Conservation (phyloP, 805 yeast genomes). For the Metschnikowia peoriensis region DNA sequence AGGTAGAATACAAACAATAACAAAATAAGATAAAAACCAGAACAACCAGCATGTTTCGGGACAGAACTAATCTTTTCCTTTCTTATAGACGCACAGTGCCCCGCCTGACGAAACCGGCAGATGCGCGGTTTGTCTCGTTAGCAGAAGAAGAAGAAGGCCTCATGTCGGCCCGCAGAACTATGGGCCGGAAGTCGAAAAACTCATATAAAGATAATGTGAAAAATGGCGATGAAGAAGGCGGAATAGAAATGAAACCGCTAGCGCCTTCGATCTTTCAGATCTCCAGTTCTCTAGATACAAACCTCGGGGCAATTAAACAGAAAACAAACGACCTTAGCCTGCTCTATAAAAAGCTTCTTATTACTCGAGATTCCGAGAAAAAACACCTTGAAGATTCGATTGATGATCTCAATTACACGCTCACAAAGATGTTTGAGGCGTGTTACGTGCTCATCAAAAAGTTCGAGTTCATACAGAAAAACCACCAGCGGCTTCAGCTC, state of each 20-base stretch:
- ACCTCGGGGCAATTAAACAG: slow-evolving; percentile 49
- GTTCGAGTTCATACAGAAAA: slow-evolving; percentile 44
- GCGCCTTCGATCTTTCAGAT: slow-evolving; percentile 81
- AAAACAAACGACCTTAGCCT: slow-evolving; percentile 61
- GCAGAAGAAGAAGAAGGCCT: slow-evolving; percentile 62
- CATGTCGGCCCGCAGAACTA: slow-evolving; percentile 33
- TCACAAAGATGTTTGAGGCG: slow-evolving; percentile 74
- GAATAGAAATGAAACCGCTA: slow-evolving; percentile 59
- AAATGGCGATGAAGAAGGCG: slow-evolving; percentile 21
- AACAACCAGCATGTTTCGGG: slow-evolving; percentile 86
- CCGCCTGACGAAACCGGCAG: slow-evolving; percentile 36
- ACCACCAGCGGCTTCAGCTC: slow-evolving; percentile 42
- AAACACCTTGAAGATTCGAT: slow-evolving; percentile 72
- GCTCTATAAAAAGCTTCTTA: slow-evolving; percentile 74
- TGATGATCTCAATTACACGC: slow-evolving; percentile 69
- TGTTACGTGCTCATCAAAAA: slow-evolving; percentile 76
- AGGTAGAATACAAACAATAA: neutral
- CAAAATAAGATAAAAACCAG: neutral
- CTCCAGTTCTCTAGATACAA: slow-evolving; percentile 66
- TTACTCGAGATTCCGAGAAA: slow-evolving; percentile 87
- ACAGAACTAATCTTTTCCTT: slow-evolving; percentile 86
- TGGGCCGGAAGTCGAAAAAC: neutral
- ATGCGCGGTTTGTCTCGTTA: slow-evolving; percentile 35
- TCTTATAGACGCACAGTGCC: slow-evolving; percentile 90
- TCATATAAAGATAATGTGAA: slow-evolving; percentile 10